Evolutionary conservation across 129 eudicot species (phyloP).

Genomic region (Glebionis coronaria): DNA sequence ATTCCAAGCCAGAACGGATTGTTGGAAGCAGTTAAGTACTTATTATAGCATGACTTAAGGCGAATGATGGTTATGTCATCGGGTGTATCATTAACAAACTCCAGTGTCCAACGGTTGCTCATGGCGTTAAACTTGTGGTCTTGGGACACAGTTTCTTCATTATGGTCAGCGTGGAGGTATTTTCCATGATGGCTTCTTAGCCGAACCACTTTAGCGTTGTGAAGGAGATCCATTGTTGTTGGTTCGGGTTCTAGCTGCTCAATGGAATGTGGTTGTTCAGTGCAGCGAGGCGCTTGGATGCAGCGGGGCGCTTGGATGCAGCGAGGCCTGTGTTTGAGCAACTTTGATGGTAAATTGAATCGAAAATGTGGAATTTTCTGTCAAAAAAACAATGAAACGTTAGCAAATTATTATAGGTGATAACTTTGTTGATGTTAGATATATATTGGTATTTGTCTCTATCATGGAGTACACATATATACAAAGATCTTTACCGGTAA

Average conservation of each 20-base stretch:
- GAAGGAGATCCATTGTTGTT: constrained; percentile 43
- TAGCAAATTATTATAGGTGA: neutral
- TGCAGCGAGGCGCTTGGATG: neutral
- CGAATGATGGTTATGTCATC: constrained; percentile 50
- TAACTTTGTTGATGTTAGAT: constrained; percentile 17
- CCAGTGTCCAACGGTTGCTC: constrained; percentile 55
- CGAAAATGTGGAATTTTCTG: constrained; percentile 31
- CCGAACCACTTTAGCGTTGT: constrained; percentile 52
- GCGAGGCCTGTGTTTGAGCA: constrained; percentile 12
- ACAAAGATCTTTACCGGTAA: constrained; percentile 17
- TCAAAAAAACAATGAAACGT: neutral
- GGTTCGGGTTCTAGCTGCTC: neutral
- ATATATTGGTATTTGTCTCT: constrained; percentile 21
- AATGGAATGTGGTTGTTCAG: neutral
- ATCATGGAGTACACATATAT: constrained; percentile 15
- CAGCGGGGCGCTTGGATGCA: neutral
- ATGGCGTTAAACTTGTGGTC: constrained; percentile 35
- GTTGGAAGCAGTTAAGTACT: constrained; percentile 69
- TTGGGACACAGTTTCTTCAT: constrained; percentile 67
- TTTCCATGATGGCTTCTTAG: constrained; percentile 59
- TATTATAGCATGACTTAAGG: constrained; percentile 57
- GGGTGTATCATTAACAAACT: constrained; percentile 38
- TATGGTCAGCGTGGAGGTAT: constrained; percentile 60
- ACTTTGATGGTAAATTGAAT: constrained; percentile 14
- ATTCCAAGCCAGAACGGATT: constrained; percentile 58